Conservation (phyloP, 2,329 filamentous ascomycete genomes). For the Zymoseptoria ardabiliae region DNA sequence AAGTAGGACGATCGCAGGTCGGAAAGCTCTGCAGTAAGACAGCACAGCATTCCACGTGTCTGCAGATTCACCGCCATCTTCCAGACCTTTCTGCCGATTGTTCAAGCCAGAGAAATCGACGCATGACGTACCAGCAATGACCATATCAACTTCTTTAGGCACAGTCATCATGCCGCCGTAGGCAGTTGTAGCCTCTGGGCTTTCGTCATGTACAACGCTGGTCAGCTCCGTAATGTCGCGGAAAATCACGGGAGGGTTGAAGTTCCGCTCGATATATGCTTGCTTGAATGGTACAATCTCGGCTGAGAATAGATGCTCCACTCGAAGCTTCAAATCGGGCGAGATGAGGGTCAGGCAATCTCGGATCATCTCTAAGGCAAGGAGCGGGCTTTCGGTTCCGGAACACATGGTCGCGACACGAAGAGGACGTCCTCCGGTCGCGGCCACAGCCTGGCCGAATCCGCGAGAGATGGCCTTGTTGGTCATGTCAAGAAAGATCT, state of each 20-base stretch:
- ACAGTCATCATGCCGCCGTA: slow-evolving; percentile 54
- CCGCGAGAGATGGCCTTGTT: slow-evolving; percentile 30
- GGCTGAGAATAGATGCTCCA: slow-evolving; percentile 39
- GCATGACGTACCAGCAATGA: slow-evolving; percentile 68
- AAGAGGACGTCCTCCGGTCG: slow-evolving; percentile 34
- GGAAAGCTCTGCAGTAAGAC: slow-evolving; percentile 47
- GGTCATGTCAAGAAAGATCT: slow-evolving; percentile 46
- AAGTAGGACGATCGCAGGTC: slow-evolving; percentile 58
- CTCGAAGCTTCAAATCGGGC: slow-evolving; percentile 7
- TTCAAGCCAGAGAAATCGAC: slow-evolving; percentile 68
- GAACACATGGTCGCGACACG: slow-evolving; percentile 67
- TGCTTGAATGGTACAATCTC: slow-evolving; percentile 43
- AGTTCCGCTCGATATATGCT: slow-evolving; percentile 43
- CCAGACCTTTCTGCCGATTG: slow-evolving; percentile 44
- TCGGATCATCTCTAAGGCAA: slow-evolving; percentile 54
- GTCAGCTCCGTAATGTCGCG: slow-evolving; percentile 39
- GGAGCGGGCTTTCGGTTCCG: slow-evolving; percentile 66
- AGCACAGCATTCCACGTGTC: slow-evolving; percentile 59
- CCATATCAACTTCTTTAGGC: slow-evolving; percentile 53
- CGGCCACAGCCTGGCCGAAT: slow-evolving; percentile 30
- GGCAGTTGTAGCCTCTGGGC: slow-evolving; percentile 47
- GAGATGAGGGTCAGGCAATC: slow-evolving; percentile 26
- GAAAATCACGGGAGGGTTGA: slow-evolving; percentile 36
- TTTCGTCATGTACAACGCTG: slow-evolving; percentile 14
- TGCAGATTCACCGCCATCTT: slow-evolving; percentile 55